A percentile compares a stretch with the other conserved stretches of the same genome.
Conservation (phyloP, 768 basidiomycete genomes). For the Chalciporus chontae region DNA sequence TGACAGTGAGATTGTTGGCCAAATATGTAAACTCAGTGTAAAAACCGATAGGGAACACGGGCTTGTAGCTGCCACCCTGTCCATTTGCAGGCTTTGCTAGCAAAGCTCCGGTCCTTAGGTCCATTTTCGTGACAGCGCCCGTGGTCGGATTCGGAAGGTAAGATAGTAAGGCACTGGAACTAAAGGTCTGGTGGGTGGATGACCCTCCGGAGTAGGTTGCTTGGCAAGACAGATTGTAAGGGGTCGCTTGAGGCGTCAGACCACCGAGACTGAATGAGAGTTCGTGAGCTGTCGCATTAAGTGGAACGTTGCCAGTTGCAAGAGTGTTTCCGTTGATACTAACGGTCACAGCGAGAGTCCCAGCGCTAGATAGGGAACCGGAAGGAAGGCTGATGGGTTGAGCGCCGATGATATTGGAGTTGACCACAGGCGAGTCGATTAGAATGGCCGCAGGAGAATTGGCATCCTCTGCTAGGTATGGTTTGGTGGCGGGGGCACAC, state of each 20-base stretch:
- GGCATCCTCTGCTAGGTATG: constrained; percentile 54
- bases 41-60: constrained; percentile 45
- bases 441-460: constrained; percentile 43
- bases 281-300: constrained; percentile 48
- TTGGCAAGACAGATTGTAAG: constrained; percentile 30
- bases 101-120: constrained; percentile 53
- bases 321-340: constrained; percentile 42
- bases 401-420: constrained; percentile 43
- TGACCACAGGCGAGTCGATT: constrained; percentile 50
- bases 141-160: constrained; percentile 46
- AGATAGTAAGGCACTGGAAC: constrained; percentile 40
- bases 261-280: constrained; percentile 45
- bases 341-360: constrained; percentile 40
- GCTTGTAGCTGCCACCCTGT: constrained; percentile 39
- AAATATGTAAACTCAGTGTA: constrained; percentile 41
- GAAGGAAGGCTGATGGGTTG: constrained; percentile 36
- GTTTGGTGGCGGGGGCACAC: constrained; percentile 54
- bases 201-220: constrained; percentile 26
- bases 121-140: constrained; percentile 56
- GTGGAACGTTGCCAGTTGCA: constrained; percentile 42
- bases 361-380: constrained; percentile 24
- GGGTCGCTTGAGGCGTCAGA: constrained; percentile 37
- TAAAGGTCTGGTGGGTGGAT: constrained; percentile 38
- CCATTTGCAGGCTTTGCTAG: constrained; percentile 49
- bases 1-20: constrained; percentile 16